Evolutionary conservation across 148 eudicot genomes (phyloP).

Genomic region (Arbutus unedo): DNA sequence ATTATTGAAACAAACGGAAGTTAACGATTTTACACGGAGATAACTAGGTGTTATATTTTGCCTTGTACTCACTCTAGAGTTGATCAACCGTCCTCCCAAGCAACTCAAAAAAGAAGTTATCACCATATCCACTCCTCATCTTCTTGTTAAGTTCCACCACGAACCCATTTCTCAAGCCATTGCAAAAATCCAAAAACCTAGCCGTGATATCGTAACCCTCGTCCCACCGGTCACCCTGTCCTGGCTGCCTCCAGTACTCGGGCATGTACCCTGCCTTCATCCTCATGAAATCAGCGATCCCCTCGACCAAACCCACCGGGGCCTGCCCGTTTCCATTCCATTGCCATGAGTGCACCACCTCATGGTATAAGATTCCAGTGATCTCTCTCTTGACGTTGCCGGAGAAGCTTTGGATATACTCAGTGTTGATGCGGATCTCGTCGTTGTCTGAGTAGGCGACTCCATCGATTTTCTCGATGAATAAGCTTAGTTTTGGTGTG

Average conservation of each 20-base stretch:
- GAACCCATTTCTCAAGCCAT: slow-evolving; percentile 21
- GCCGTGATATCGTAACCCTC: slow-evolving; percentile 19
- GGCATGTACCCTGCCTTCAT: slow-evolving; percentile 20
- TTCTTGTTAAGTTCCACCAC: slow-evolving; percentile 27
- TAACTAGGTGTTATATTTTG: slow-evolving; percentile 18
- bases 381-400: slow-evolving; percentile 28
- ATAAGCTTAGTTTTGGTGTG: slow-evolving; percentile 23
- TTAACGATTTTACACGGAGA: too few species aligned
- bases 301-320: slow-evolving; percentile 17
- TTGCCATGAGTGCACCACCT: slow-evolving; percentile 25
- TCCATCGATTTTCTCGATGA: slow-evolving; percentile 19
- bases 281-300: slow-evolving; percentile 26
- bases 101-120: slow-evolving; percentile 21
- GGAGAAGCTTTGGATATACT: slow-evolving; percentile 10
- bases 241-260: not conserved
- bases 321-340: slow-evolving; percentile 14
- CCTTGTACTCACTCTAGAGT: slow-evolving; percentile 34
- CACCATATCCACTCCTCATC: slow-evolving; percentile 22
- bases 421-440: slow-evolving; percentile 21
- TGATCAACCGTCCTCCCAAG: slow-evolving; percentile 25
- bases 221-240: slow-evolving; percentile 21
- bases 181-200: slow-evolving; percentile 19
- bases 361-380: slow-evolving; percentile 25
- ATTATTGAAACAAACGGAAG: too few species aligned
- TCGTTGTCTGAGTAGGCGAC: slow-evolving; percentile 18